Base-by-base conservation (phyloP, 1,284 basidiomycete genomes). In the Rhodofomes roseus region DNA sequence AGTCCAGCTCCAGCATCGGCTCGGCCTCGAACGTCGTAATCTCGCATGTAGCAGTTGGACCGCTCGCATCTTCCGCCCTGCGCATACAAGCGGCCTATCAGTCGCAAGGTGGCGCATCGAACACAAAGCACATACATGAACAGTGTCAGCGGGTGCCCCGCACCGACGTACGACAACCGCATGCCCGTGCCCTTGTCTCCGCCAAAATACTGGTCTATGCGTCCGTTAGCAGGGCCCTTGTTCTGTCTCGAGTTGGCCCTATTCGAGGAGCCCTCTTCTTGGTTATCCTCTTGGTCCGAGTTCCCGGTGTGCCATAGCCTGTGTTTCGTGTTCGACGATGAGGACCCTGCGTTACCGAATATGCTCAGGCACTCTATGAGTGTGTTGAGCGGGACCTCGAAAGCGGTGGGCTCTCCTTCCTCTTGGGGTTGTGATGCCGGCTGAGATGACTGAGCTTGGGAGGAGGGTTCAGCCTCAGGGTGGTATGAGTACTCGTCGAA, bases 281-380 rank as follows among this genome's bases (percentile, higher is more conserved):
- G 71, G 29, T 74, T 78, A 11, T 70, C 71, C 46, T 74, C 76
- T 2, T 78, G 75, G 31, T 81, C 85, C 1, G 76, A 79, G 12
- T 74, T 79, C 27, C 83, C 81, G n/a, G 76, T 75, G 53, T 74
- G 75, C 40, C 54, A 50, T 39, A 55, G 48, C 37, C 60, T 59
- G 37, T 58, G 22, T 56, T 65, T 66, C 60, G 79, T 77, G 79
- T 82, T 84, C 58, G 75, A 78, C 50, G 72, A 63, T 8, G 72
- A 62, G 37, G 69, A 66, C 12, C 73, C 63, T 55, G 91, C 92
- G 6, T 93, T 92, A 12, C 95, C 95, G 68, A 96, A 97, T 58
- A 97, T 88, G 71, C 96, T 95, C 44, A 98, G 80, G 67, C 93
- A 95, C 67, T 96, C 93, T 59, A 96, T 82, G 57, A 96, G 76